These are phyloP conservation scores for Aspergillus ochraceoroseus DNA, from an alignment of 2,329 filamentous ascomycete genomes.

Conservation along the genomic window DNA sequence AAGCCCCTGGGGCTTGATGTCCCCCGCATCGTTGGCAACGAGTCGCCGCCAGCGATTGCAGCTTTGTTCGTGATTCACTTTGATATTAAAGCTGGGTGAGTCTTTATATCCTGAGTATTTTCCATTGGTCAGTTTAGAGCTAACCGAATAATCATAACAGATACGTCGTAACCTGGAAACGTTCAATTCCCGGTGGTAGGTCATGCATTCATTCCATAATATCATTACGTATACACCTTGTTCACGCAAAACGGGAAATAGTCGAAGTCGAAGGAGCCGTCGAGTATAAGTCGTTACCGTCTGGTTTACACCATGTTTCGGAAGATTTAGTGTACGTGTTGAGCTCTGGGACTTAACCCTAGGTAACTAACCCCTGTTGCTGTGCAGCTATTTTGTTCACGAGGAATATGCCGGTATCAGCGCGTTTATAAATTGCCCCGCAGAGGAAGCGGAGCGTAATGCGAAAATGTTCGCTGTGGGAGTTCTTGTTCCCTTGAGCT, in stretches of 20 bases:
- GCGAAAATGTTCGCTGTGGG: conserved; percentile 92
- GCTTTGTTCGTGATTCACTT: conserved; percentile 87
- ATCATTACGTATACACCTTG: neutral
- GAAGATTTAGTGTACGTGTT: conserved; percentile 66
- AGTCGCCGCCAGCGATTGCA: conserved; percentile 53
- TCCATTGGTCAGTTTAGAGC: conserved; percentile 5
- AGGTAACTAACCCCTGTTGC: conserved; percentile 13
- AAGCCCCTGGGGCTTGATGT: conserved; percentile 36
- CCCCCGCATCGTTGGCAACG: conserved; percentile 29
- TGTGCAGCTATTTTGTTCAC: conserved; percentile 82
- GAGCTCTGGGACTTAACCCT: neutral
- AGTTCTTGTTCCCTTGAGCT: conserved; percentile 76
- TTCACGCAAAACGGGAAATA: conserved; percentile 23
- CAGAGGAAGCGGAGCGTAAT: conserved; percentile 72
- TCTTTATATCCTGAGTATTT: conserved; percentile 2
- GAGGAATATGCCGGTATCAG: conserved; percentile 78
- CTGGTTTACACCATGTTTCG: conserved; percentile 80
- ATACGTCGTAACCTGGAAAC: conserved; percentile 84
- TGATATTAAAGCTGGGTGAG: conserved; percentile 83
- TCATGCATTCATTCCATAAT: conserved; percentile 9
- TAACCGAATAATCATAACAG: conserved; percentile 34
- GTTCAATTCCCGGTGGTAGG: conserved; percentile 61
- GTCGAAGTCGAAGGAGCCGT: conserved; percentile 73
- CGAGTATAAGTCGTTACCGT: conserved; percentile 94
- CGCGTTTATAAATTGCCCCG: conserved; percentile 81